These are phyloP conservation scores for Discostella stelligera DNA, from an alignment of 352 stramenopile species.

Conservation along the genomic window DNA sequence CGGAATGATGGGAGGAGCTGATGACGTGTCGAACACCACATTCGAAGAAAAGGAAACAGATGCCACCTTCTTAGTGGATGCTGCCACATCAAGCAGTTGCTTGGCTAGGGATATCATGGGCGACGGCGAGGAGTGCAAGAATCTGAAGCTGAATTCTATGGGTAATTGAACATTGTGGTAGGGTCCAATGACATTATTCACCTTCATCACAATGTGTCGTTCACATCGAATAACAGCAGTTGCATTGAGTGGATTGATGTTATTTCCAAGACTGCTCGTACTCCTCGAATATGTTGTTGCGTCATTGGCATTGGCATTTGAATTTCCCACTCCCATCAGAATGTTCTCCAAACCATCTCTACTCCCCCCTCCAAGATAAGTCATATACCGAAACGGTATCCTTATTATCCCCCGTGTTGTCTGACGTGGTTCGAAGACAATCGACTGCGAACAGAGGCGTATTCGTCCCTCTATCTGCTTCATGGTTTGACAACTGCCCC, in stretches of 20 bases:
- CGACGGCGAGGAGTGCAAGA: conserved; percentile 67
- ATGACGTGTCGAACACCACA: conserved; percentile 20
- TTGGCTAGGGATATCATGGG: conserved; percentile 55
- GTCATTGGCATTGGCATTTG: neutral
- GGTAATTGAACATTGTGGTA: conserved; percentile 46
- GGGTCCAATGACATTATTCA: conserved; percentile 61
- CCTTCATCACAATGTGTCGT: conserved; percentile 59
- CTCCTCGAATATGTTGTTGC: neutral
- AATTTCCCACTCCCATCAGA: neutral
- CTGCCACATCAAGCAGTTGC: conserved; percentile 44
- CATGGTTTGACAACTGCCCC: conserved; percentile 44
- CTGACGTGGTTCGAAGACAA: conserved; percentile 79
- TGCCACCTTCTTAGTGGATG: conserved; percentile 5
- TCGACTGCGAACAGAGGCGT: conserved; percentile 65
- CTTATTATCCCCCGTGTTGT: conserved; percentile 56
- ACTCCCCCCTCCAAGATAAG: conserved; percentile 18
- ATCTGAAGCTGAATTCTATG: conserved; percentile 63
- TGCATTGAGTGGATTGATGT: neutral
- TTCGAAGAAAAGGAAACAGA: conserved; percentile 29
- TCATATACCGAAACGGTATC: conserved; percentile 64
- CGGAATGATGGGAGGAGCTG: conserved; percentile 32
- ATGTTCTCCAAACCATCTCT: neutral
- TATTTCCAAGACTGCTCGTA: conserved; percentile 1
- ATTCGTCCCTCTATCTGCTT: conserved; percentile 68
- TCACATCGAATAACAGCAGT: conserved; percentile 21